Conservation (phyloP, 1,139 yeast genomes). For the Magnusiomyces ingens region DNA sequence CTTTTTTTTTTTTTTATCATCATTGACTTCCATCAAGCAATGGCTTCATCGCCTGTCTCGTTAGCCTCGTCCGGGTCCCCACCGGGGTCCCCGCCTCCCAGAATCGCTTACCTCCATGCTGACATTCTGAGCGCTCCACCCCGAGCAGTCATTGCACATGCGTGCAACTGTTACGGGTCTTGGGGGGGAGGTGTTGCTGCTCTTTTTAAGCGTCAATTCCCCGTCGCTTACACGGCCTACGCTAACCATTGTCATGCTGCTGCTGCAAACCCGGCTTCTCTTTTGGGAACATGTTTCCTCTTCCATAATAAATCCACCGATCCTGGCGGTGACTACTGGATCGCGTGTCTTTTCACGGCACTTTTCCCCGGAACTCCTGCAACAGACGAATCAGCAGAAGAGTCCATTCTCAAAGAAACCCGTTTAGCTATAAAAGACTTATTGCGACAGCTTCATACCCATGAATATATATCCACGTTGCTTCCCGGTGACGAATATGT, state of each 20-base stretch:
- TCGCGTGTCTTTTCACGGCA: conserved; percentile 61
- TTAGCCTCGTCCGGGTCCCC: too few relatives aligned
- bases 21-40: background rate
- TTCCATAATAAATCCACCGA: conserved; percentile 36
- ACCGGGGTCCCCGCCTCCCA: background rate
- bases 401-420: conserved; percentile 45
- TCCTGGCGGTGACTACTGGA: conserved; percentile 28
- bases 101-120: background rate
- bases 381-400: conserved; percentile 10
- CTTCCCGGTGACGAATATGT: conserved; percentile 15
- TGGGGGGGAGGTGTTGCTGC: conserved; percentile 87
- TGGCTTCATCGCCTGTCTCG: too few relatives aligned
- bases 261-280: conserved; percentile 23
- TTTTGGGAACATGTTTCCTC: conserved; percentile 51
- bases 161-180: conserved; percentile 70
- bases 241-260: conserved; percentile 40
- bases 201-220: conserved; percentile 44
- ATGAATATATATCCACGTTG: conserved; percentile 8
- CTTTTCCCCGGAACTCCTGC: conserved; percentile 39
- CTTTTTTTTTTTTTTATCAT: background rate
- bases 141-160: conserved; percentile 51
- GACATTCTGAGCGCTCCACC: too few relatives aligned
- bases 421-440: conserved; percentile 43
- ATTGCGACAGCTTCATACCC: conserved; percentile 32
- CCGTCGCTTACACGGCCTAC: conserved; percentile 46